Conservation (phyloP, 129 eudicot genomes). For the Smallanthus sonchifolius region DNA sequence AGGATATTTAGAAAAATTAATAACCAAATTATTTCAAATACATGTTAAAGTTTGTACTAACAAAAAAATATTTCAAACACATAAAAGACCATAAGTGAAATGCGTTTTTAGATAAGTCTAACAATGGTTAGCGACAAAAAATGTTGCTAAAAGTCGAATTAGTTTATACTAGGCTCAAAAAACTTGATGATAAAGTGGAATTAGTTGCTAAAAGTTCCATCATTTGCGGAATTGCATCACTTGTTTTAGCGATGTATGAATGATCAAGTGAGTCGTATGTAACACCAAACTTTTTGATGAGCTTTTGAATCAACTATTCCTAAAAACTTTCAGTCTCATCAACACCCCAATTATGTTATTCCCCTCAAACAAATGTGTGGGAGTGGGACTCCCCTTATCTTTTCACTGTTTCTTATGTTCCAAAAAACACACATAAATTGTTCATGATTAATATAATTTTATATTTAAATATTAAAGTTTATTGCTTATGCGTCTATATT, state of each 20-base stretch:
- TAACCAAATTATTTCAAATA: no score
- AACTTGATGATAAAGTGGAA: background rate
- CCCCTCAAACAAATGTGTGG: slow-evolving; percentile 11
- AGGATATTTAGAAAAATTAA: no score
- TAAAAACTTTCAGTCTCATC: slow-evolving; percentile 35
- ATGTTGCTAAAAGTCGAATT: no score
- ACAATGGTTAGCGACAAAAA: background rate
- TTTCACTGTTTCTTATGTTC: slow-evolving; percentile 17
- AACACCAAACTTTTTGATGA: slow-evolving; percentile 23
- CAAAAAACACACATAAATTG: background rate
- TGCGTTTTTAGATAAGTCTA: background rate
- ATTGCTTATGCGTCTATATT: background rate
- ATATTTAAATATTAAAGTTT: background rate
- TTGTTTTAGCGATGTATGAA: background rate
- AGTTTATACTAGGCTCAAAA: background rate
- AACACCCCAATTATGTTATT: slow-evolving; percentile 24
- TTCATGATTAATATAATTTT: background rate
- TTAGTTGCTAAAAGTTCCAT: background rate
- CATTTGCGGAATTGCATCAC: background rate
- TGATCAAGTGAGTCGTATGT: background rate
- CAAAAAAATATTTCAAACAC: background rate
- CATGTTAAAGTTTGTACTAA: no score
- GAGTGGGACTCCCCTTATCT: slow-evolving; percentile 19
- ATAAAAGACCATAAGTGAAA: background rate
- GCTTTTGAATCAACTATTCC: slow-evolving; percentile 38